Conservation (phyloP, 345 rosid genomes). For the Pistacia atlantica region DNA sequence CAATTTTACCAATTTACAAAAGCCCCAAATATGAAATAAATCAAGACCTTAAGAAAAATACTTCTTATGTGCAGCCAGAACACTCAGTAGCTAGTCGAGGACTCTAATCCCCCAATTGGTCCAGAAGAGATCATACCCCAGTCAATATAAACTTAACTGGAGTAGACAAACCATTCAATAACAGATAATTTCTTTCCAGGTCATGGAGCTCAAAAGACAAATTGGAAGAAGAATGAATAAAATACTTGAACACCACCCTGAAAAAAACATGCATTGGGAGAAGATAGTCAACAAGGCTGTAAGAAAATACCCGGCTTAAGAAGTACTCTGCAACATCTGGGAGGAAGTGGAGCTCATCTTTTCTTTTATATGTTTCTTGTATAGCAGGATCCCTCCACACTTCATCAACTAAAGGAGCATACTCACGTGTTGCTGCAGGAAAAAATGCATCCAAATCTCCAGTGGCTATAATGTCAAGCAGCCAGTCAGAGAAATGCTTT, state of each 20-base stretch:
- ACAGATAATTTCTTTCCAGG: background rate
- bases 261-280: background rate
- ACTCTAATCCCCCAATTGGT: background rate
- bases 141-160: background rate
- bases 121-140: background rate
- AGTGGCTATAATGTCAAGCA: constrained; percentile 94
- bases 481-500: constrained; percentile 98
- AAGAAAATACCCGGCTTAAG: constrained; percentile 73
- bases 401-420: constrained; percentile 97
- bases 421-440: constrained; percentile 99
- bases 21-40: background rate
- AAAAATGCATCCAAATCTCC: constrained; percentile 98
- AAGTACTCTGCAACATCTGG: constrained; percentile 95
- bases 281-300: background rate
- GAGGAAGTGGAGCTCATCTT: constrained; percentile 94
- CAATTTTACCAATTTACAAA: background rate
- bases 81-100: background rate
- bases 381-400: constrained; percentile 97
- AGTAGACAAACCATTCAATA: background rate
- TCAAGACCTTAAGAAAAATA: background rate
- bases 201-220: background rate
- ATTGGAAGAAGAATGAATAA: background rate
- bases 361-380: constrained; percentile 85
- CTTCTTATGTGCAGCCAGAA: background rate
- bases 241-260: background rate